Percentiles rank a stretch among this genome's conserved stretches.
These are phyloP conservation scores for Solanum sitiens DNA, from an alignment of 257 asterid genomes.

Conservation along the genomic window DNA sequence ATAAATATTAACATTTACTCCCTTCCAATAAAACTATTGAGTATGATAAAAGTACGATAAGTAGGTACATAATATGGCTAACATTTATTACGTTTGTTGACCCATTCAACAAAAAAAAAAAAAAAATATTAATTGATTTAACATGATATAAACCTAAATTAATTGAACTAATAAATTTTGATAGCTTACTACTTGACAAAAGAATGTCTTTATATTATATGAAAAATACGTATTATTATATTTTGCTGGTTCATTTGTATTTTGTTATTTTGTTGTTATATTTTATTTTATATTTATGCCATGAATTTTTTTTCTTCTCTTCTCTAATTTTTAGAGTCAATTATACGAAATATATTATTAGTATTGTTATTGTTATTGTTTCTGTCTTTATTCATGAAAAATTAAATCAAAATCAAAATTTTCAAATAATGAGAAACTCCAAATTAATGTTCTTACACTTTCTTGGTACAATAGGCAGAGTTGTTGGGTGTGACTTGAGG, in stretches of 20 bases:
- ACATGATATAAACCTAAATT: neutral
- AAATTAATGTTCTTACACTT: neutral
- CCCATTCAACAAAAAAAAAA: neutral
- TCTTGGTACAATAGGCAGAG: neutral
- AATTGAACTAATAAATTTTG: neutral
- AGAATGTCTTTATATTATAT: neutral
- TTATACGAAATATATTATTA: too few species aligned
- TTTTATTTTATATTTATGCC: neutral
- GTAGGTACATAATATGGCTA: neutral
- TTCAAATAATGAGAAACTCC: neutral
- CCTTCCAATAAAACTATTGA: neutral
- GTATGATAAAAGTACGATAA: neutral
- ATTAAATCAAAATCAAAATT: neutral
- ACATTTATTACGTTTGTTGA: neutral
- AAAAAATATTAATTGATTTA: neutral
- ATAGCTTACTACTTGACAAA: neutral
- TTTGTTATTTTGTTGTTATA: neutral
- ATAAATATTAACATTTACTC: too few species aligned
- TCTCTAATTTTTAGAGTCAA: too few species aligned
- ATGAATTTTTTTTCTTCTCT: too few species aligned
- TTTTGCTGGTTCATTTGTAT: neutral
- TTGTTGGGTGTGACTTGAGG: neutral
- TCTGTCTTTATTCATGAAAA: neutral
- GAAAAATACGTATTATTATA: neutral
- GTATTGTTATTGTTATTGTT: neutral